These are phyloP conservation scores for Saccharomycopsis sp. DNA, from an alignment of 805 yeast species.

Conservation along the genomic window DNA sequence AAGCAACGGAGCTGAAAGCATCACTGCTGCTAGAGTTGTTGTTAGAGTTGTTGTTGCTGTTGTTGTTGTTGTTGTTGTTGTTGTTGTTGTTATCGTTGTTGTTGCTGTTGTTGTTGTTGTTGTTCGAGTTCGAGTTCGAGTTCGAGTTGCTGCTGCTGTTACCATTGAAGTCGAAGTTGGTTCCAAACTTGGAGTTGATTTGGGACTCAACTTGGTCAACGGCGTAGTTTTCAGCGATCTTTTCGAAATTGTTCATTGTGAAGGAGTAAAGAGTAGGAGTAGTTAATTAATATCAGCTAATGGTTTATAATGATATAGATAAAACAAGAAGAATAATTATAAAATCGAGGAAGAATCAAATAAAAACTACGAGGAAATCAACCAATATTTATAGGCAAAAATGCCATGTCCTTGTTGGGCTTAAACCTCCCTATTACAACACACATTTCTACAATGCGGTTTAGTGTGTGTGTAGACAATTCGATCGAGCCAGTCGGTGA, in stretches of 20 bases:
- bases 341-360: neutral
- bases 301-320: neutral
- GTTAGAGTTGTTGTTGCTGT: constrained; percentile 7
- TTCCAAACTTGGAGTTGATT: constrained; percentile 19
- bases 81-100: constrained; percentile 8
- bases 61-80: constrained; percentile 12
- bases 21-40: constrained; percentile 16
- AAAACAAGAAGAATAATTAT: neutral
- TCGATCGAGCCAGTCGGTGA: neutral
- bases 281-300: neutral
- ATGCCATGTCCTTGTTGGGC: neutral
- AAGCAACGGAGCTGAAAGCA: constrained; percentile 14
- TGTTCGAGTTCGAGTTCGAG: constrained; percentile 11
- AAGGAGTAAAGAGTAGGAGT: neutral
- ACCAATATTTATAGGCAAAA: neutral
- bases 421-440: neutral
- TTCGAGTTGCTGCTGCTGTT: constrained; percentile 6
- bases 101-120: constrained; percentile 13
- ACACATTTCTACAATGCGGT: too few species aligned
- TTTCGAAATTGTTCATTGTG: constrained; percentile 10
- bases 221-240: constrained; percentile 11
- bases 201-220: constrained; percentile 19
- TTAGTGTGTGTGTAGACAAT: neutral
- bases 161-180: constrained; percentile 18
- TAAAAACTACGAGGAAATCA: neutral